These are phyloP conservation scores for Colletotrichum kahawae DNA, from an alignment of 2,329 filamentous ascomycete genomes.

Conservation along the genomic window DNA sequence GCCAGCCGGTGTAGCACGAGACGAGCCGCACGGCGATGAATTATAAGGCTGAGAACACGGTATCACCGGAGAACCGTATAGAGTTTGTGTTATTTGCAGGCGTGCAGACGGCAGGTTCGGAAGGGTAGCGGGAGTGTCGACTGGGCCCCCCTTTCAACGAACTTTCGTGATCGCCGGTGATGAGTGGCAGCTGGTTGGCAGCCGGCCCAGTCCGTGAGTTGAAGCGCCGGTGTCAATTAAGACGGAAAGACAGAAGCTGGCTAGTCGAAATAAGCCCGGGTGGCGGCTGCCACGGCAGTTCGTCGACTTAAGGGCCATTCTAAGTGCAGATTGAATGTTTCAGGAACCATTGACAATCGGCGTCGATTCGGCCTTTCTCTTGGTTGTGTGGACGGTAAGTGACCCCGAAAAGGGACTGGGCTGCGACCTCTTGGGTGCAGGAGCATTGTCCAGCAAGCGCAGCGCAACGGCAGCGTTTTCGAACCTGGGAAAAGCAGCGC, in stretches of 20 bases:
- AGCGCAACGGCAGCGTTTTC: not conserved
- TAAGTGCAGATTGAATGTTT: conserved; percentile 18
- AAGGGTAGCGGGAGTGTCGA: not conserved
- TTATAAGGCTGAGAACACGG: not conserved
- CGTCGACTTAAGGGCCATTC: conserved; percentile 13
- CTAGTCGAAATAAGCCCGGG: not conserved
- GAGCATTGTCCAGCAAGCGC: not conserved
- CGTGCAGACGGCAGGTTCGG: not conserved
- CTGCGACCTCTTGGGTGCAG: conserved; percentile 15
- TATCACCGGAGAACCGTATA: not conserved
- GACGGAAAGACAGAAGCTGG: conserved; percentile 5
- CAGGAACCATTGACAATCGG: conserved; percentile 23
- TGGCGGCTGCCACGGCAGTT: conserved; percentile 14
- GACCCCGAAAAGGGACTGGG: not conserved
- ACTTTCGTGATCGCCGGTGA: not conserved
- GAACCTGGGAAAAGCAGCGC: not conserved
- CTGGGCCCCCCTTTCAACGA: not conserved
- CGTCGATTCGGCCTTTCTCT: conserved; percentile 27
- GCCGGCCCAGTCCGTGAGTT: conserved; percentile 8
- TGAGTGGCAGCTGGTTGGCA: conserved; percentile 8
- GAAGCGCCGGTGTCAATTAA: conserved; percentile 11
- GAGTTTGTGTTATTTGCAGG: not conserved
- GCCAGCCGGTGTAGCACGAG: not conserved
- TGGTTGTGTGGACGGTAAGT: conserved; percentile 16
- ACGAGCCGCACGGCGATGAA: not conserved